Base-by-base conservation (phyloP, 164 flowering plant species). In the Dillenia suffruticosa region DNA sequence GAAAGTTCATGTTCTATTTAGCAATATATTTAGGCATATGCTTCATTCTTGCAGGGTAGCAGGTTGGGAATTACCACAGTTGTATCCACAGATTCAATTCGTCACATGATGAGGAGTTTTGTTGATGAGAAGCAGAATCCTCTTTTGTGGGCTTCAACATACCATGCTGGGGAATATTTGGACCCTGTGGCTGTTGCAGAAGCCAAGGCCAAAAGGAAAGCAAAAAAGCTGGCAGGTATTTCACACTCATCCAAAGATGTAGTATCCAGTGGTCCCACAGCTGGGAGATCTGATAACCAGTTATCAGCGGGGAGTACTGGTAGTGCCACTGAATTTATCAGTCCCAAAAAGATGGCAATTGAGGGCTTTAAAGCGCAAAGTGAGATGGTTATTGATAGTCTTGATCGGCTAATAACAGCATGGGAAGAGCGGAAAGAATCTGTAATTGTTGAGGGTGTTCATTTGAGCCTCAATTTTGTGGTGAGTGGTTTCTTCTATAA, bases 41-140 rank as follows among this genome's bases (percentile, higher is more conserved):
- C 40, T 32, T 32, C 40, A 32, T 32, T 59, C 6, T 58, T 52
- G 43, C 84, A 90, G 97, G 97, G 87, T 63, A 80, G 89, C 79
- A 79, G 97, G 66, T 72, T 90, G 70, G 97, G 97, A 32, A 76
- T 90, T 57, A 90, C 97, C 43, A 90, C 95, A 50, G 95, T 90
- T 13, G 63, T 90, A 58, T 90, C 97, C 22, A 90, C 95, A 0
- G 97, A 90, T 66, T 90, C 97, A 12, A 86, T 90, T 49, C 78
- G 97, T 54, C 97, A 90, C 77, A 90, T 90, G 97, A 90, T 88
- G 97, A 78, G 97, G 75, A 86, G 97, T 72, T 90, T 88, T 72
- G 92, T 79, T 19, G 86, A 83, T 73, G 97, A 88, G 72, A 84
- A 88, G 63, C 67, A 90, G 73, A 90, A 88, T 57, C 95, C 97